Evolutionary conservation across 169 alveolate species (phyloP), one percentile per base, ranked within the genome.

Genomic region (Cryptosporidium felis): DNA sequence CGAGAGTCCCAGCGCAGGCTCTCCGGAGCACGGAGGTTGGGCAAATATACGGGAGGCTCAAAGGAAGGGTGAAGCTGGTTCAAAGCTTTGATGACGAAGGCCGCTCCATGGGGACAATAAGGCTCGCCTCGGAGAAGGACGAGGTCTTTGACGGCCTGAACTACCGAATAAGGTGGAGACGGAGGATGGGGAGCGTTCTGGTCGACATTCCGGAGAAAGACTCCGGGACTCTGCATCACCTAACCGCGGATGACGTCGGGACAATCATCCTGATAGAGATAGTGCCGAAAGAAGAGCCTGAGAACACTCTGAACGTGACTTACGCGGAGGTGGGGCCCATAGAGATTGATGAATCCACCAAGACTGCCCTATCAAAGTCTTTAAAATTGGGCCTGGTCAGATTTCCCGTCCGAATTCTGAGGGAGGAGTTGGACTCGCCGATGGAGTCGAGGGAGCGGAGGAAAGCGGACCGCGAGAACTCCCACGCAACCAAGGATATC

Each of bases 181-280:
- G 85, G 23, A 74, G 56, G 26, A 34, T 38, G 5, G 74, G 85
- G 14, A 59, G 41, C 16, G 56, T 8, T 21, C 16, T 74, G 18
- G 45, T 74, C 18, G 85, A 74, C 26, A 53, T 74, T 12, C 60
- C n/a, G 56, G 46, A 49, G 36, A 16, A 21, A 36, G 67, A 47
- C 12, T 21, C 26, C 9, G 34, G 61, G 23, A 1, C 1, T 2
- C 36, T 8, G 12, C 26, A 51, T 9, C 14, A 74, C 23, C 34
- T 74, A 16, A 74, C 85, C 14, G 85, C 85, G 32, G 85, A 74
- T 41, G 85, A 74, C 56, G 56, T 74, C 5, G 85, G 85, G 28
- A 53, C 74, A 5, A 74, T 23, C 8, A 51, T 74, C 8, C 16
- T 74, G 6, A 51, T 74, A 18, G 74, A 74, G 23, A 56, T 74